Percentiles rank a stretch among this genome's conserved stretches.
phyloP scores from a whole-genome alignment of 2,329 filamentous ascomycete species.

The Paraconiothyrium brasiliense region DNA sequence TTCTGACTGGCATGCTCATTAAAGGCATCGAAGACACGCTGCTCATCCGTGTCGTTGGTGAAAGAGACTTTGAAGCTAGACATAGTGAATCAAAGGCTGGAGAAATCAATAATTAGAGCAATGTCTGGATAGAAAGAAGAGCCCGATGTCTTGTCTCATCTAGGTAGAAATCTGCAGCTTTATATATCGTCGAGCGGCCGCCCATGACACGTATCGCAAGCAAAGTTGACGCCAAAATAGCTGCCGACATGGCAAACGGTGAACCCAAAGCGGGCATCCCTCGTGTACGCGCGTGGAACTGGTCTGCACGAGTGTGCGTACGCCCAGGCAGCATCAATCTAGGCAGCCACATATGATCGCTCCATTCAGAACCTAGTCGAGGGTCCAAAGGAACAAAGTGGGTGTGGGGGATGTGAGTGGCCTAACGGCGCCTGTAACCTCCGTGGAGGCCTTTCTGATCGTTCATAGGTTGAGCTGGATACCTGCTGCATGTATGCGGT shows the following conservation, averaged over 20 bases:
- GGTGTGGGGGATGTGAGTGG: background rate
- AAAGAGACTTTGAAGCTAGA: constrained; percentile 22
- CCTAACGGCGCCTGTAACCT: background rate
- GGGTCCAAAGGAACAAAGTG: background rate
- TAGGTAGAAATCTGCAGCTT: background rate
- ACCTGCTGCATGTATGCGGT: background rate
- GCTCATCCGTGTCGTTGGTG: constrained; percentile 19
- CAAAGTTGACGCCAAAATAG: background rate
- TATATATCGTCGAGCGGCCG: constrained; percentile 6
- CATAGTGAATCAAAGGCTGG: background rate
- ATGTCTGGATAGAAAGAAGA: background rate
- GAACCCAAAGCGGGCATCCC: background rate
- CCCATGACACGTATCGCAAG: background rate
- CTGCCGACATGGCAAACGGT: background rate
- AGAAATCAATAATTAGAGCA: background rate
- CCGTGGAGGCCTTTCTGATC: background rate
- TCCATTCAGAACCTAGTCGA: background rate
- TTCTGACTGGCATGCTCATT: constrained; percentile 28
- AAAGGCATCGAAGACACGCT: constrained; percentile 26
- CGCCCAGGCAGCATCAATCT: background rate
- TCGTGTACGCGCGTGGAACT: background rate
- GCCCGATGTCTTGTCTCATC: background rate
- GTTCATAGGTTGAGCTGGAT: background rate
- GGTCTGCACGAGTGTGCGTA: background rate
- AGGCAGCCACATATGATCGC: background rate